Evolutionary conservation across 1,284 basidiomycete species (phyloP).

Genomic region (Phlebopus sp.): DNA sequence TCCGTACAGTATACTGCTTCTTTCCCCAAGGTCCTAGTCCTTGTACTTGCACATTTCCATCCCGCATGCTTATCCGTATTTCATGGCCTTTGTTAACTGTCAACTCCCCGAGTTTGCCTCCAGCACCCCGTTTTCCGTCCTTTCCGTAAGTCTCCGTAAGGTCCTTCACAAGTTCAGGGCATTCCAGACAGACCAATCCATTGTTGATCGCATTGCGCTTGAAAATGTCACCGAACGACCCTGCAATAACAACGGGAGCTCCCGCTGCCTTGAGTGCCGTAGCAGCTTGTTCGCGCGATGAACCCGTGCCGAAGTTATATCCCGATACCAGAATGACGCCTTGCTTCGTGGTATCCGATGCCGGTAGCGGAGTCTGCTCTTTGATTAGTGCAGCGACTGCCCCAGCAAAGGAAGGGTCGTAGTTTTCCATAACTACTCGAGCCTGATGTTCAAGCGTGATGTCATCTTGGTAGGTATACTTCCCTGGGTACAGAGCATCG

Average conservation of each 20-base stretch:
- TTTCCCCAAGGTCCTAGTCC: conserved; percentile 41
- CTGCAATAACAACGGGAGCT: conserved; percentile 90
- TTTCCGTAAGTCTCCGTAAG: conserved; percentile 75
- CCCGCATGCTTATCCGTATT: conserved; percentile 67
- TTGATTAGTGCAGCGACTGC: conserved; percentile 63
- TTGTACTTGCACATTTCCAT: conserved; percentile 62
- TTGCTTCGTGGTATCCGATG: conserved; percentile 34
- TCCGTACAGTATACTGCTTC: conserved; percentile 66
- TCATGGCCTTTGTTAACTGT: conserved; percentile 74
- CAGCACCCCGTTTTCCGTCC: conserved; percentile 72
- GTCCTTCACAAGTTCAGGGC: conserved; percentile 84
- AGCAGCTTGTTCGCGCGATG: conserved; percentile 97
- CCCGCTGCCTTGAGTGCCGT: conserved; percentile 96
- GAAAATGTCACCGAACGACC: conserved; percentile 98
- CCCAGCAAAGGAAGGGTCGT: conserved; percentile 85
- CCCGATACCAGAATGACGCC: conserved; percentile 88
- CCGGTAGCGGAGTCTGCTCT: conserved; percentile 20
- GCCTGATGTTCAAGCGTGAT: conserved; percentile 95
- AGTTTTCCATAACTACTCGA: conserved; percentile 99
- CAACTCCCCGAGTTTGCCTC: conserved; percentile 75
- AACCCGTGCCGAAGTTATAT: conserved; percentile 99
- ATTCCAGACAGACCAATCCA: conserved; percentile 93
- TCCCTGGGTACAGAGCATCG: conserved; percentile 98
- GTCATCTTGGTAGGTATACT: conserved; percentile 99
- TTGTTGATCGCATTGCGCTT: conserved; percentile 99